These are phyloP conservation scores for Diaporthe ampelina DNA, from an alignment of 2,329 filamentous ascomycete species.

Conservation along the genomic window DNA sequence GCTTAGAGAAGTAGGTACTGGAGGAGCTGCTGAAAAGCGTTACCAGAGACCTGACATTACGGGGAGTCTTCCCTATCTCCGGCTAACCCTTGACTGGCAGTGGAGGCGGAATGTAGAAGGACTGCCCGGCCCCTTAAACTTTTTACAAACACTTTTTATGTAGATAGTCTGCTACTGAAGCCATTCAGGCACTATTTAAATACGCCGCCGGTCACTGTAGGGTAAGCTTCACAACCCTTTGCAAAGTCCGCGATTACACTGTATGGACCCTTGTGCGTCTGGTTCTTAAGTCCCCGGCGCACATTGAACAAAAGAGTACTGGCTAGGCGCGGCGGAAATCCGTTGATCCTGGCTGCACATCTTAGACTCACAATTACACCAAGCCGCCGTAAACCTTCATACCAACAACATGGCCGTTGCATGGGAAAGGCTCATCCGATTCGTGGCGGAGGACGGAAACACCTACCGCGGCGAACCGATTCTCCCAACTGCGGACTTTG, in stretches of 20 bases:
- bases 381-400: not conserved
- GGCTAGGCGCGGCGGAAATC: not conserved
- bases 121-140: too few relatives aligned
- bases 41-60: too few relatives aligned
- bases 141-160: too few relatives aligned
- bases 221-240: not conserved
- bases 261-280: not conserved
- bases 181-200: too few relatives aligned
- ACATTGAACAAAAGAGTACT: not conserved
- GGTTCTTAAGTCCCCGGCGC: not conserved
- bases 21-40: too few relatives aligned
- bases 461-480: slow-evolving; percentile 67
- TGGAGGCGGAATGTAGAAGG: too few relatives aligned
- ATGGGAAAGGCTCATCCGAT: slow-evolving; percentile 69
- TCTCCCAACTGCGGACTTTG: slow-evolving; percentile 57
- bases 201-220: too few relatives aligned
- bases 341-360: too few relatives aligned
- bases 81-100: too few relatives aligned
- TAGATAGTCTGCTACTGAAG: too few relatives aligned
- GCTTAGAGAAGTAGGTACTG: too few relatives aligned
- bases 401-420: slow-evolving; percentile 48
- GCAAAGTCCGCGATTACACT: not conserved
- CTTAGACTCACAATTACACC: not conserved
- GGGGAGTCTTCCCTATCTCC: too few relatives aligned
- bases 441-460: slow-evolving; percentile 64